Evolutionary conservation across 257 asterid species (phyloP).

Genomic region (Catharanthus roseus): DNA sequence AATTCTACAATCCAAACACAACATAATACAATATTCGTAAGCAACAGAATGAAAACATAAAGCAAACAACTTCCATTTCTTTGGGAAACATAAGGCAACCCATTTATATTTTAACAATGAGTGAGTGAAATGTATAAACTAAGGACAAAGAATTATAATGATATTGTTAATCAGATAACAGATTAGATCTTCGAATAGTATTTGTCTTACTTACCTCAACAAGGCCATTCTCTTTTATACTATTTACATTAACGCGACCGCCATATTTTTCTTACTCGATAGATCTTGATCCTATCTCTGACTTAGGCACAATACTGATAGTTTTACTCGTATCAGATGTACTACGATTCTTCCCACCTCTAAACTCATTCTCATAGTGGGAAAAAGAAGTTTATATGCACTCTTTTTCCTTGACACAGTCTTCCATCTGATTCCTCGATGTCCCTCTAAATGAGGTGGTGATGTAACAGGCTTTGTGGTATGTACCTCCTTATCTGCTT

Average conservation of each 20-base stretch:
- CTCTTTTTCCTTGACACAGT: constrained; percentile 29
- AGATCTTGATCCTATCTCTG: constrained; percentile 29
- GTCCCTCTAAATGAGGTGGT: constrained; percentile 33
- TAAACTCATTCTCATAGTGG: constrained; percentile 31
- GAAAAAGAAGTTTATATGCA: constrained; percentile 24
- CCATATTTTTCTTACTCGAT: constrained; percentile 15
- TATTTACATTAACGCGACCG: constrained; percentile 14
- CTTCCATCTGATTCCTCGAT: constrained; percentile 27
- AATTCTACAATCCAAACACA: too few relatives aligned
- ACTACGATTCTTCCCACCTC: too few relatives aligned
- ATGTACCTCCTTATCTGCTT: constrained; percentile 30
- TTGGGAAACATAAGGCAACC: too few relatives aligned
- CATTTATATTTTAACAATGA: too few relatives aligned
- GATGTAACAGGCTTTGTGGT: constrained; percentile 15
- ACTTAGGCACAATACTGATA: constrained; percentile 30
- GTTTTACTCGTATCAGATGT: constrained; percentile 31
- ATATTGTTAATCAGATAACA: too few relatives aligned
- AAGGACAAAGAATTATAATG: not conserved
- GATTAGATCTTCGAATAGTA: not conserved
- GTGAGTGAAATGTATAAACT: not conserved
- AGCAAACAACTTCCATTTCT: not conserved
- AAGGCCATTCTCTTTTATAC: constrained; percentile 63
- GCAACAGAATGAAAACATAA: not conserved
- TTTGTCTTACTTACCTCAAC: constrained; percentile 7
- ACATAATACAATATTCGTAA: too few relatives aligned